phyloP scores from a whole-genome alignment of 805 yeast species.

The Barnettozyma californica region DNA sequence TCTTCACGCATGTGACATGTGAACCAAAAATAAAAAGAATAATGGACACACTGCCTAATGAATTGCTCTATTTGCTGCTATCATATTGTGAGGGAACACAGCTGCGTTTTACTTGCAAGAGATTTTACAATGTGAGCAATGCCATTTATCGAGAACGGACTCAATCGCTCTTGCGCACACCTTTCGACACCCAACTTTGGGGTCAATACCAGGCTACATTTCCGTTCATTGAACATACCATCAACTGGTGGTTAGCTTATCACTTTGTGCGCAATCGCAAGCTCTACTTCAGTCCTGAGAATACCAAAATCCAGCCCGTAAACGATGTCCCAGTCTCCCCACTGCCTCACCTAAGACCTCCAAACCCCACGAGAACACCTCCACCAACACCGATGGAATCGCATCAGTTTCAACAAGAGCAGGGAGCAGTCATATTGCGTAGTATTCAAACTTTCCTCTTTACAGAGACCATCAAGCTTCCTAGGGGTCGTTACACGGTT shows the following conservation, averaged over 20 bases:
- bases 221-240: not conserved
- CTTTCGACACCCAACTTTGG: not conserved
- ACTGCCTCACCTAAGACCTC: not conserved
- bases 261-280: not conserved
- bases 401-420: not conserved
- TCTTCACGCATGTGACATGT: not conserved
- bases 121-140: not conserved
- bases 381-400: not conserved
- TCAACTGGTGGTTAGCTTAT: constrained; percentile 1
- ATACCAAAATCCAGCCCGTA: not conserved
- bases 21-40: not conserved
- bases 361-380: not conserved
- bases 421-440: not conserved
- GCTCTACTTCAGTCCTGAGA: not conserved
- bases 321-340: not conserved
- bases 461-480: not conserved
- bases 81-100: not conserved
- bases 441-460: not conserved
- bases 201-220: not conserved
- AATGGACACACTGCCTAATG: constrained; percentile 1
- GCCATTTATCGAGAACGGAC: not conserved
- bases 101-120: not conserved
- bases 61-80: not conserved
- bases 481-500: not conserved
- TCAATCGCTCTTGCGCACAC: not conserved